Conservation (phyloP, 208 protist species). For the Leishmania turanica region DNA sequence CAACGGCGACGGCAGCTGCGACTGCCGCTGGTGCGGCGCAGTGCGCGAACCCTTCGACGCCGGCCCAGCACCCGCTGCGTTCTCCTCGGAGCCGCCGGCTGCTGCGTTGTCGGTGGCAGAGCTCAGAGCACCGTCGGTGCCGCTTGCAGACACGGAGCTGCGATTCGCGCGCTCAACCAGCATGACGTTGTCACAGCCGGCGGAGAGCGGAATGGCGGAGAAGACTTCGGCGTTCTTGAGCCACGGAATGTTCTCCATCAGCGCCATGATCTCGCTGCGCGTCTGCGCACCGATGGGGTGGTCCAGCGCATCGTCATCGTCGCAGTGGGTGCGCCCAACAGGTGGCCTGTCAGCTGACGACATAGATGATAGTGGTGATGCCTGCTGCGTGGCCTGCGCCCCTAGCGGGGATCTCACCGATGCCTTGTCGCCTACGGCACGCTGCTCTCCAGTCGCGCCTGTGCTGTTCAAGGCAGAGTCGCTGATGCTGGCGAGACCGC, state of each 20-base stretch:
- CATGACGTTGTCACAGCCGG: conserved; percentile 65
- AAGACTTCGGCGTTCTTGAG: conserved; percentile 69
- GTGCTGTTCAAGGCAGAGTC: neutral
- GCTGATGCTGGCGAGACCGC: neutral
- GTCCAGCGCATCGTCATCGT: conserved; percentile 30
- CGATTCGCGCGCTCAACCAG: conserved; percentile 36
- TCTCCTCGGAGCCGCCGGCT: neutral
- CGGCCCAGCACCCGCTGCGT: neutral
- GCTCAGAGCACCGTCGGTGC: neutral
- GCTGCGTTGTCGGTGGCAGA: neutral
- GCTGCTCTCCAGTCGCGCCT: neutral
- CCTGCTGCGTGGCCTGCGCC: neutral
- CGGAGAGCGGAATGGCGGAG: conserved; percentile 51
- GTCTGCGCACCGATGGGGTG: conserved; percentile 33
- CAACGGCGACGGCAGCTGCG: neutral
- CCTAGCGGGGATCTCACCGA: neutral
- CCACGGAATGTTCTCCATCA: conserved; percentile 65
- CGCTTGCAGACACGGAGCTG: neutral
- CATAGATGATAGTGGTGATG: neutral
- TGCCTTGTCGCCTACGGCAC: neutral
- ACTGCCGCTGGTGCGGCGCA: neutral
- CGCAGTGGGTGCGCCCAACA: too few species aligned
- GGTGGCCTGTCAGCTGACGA: neutral
- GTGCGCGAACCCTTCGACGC: neutral
- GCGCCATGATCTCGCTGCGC: conserved; percentile 33